phyloP scores from a whole-genome alignment of 305 asterid genomes.

The Fraxinus latifolia region DNA sequence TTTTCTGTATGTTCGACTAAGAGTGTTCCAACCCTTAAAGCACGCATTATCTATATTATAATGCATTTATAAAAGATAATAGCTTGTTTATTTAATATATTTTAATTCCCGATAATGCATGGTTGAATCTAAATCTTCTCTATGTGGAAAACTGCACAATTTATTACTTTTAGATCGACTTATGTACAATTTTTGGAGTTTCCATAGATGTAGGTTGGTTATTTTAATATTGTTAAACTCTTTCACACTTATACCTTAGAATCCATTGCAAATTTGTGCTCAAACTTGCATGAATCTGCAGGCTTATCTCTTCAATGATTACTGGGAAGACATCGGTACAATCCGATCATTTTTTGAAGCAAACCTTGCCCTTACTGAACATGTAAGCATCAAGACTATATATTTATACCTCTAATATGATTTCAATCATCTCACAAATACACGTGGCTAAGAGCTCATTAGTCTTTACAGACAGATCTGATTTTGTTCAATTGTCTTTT shows the following conservation, averaged over 20 bases:
- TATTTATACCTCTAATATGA: neutral
- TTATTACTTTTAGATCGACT: neutral
- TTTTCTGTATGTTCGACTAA: neutral
- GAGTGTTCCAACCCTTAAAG: neutral
- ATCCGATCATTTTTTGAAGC: conserved; percentile 92
- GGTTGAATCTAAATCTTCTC: neutral
- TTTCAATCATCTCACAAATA: conserved; percentile 4
- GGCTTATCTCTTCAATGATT: conserved; percentile 87
- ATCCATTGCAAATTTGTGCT: neutral
- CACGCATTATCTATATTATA: neutral
- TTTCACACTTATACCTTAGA: neutral
- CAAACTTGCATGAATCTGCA: conserved; percentile 33
- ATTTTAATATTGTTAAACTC: neutral
- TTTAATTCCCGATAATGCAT: neutral
- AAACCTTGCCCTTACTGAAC: conserved; percentile 95
- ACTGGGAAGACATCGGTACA: conserved; percentile 99
- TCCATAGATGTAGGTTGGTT: neutral
- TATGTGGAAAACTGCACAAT: neutral
- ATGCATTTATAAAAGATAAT: neutral
- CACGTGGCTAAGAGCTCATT: neutral
- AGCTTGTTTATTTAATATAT: neutral
- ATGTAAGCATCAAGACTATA: conserved; percentile 48
- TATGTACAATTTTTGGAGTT: neutral
- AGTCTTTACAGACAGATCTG: neutral
- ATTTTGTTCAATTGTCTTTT: neutral